Evolutionary conservation across 2,329 filamentous ascomycete species (phyloP), one percentile per base, ranked within the genome.

Genomic region (Nemania sp.): DNA sequence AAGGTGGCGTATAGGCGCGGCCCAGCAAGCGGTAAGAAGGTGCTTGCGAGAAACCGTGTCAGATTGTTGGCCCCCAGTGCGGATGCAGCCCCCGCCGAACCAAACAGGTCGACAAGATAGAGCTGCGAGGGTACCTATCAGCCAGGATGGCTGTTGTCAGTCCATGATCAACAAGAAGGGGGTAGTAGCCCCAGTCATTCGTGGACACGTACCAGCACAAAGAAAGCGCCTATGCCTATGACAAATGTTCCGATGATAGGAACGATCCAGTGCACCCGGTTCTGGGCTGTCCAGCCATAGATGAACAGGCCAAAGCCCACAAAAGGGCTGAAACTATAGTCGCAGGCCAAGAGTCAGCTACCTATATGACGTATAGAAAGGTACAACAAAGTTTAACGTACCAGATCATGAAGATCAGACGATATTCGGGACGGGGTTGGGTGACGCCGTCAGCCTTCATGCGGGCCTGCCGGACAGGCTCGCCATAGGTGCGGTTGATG

Each of bases 261-360:
- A n/a, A 51, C 35, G 1, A 51, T 51, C 49, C 49, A 51, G 3
- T 40, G 49, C 13, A 29, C 35, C 13, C 35, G 12, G 21, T 42
- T 17, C 2, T 2, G 7, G 9, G 49, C 35, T 11, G 35, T 51
- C 49, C 49, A 51, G 9, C 49, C 49, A 20, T 51, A 51, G 34
- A 50, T 39, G 48, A 50, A 13, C 10, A 51, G 35, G 17, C 35
- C 48, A 18, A 51, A 29, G 49, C 47, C 47, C n/a, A 49, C 47
- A 21, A 25, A 48, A 17, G 47, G 47, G 25, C 47, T 37, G 32
- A 37, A 49, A 17, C 32, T 49, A 10, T 9, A 7, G 12, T 20
- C 20, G 21, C 6, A 7, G 12, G 35, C 37, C 25, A 39, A 5
- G 34, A 35, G 15, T 39, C 15, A 39, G 35, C 15, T 4, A 39